phyloP scores from a whole-genome alignment of 441 rosid genomes.

The Populus hybrid region DNA sequence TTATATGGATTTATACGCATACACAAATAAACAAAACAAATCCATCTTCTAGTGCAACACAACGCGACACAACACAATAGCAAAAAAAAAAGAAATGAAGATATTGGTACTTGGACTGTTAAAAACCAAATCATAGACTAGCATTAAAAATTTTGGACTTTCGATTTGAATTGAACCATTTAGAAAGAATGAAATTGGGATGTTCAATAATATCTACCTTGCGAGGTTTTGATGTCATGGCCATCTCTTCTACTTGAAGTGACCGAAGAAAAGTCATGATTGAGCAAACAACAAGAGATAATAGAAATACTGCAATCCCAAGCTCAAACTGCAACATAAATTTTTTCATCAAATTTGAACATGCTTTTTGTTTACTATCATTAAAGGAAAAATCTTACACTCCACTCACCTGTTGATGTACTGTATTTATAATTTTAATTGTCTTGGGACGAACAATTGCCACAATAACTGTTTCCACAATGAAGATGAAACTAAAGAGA shows the following conservation, averaged over 20 bases:
- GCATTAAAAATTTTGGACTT: too few species aligned
- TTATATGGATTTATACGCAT: neutral
- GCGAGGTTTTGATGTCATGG: slow-evolving; percentile 89
- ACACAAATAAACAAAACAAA: neutral
- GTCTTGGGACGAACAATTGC: slow-evolving; percentile 93
- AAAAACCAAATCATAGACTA: too few species aligned
- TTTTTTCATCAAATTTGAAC: slow-evolving; percentile 19
- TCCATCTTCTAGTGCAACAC: neutral
- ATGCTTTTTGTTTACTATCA: slow-evolving; percentile 17
- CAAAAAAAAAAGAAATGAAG: too few species aligned
- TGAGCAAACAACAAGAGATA: slow-evolving; percentile 97
- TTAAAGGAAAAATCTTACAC: slow-evolving; percentile 16
- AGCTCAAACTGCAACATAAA: slow-evolving; percentile 81
- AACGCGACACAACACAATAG: neutral
- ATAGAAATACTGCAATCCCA: slow-evolving; percentile 89
- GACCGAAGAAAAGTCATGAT: slow-evolving; percentile 98
- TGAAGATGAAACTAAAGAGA: slow-evolving; percentile 90
- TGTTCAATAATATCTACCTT: slow-evolving; percentile 50
- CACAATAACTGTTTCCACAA: slow-evolving; percentile 82
- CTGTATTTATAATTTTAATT: slow-evolving; percentile 71
- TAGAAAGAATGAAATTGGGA: neutral
- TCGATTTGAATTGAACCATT: too few species aligned
- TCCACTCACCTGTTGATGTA: slow-evolving; percentile 87
- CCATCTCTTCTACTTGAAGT: slow-evolving; percentile 87
- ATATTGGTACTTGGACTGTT: too few species aligned